Percentiles rank a stretch among this genome's conserved stretches.
Conservation (phyloP, 352 stramenopile genomes). For the Phytophthora sp. region DNA sequence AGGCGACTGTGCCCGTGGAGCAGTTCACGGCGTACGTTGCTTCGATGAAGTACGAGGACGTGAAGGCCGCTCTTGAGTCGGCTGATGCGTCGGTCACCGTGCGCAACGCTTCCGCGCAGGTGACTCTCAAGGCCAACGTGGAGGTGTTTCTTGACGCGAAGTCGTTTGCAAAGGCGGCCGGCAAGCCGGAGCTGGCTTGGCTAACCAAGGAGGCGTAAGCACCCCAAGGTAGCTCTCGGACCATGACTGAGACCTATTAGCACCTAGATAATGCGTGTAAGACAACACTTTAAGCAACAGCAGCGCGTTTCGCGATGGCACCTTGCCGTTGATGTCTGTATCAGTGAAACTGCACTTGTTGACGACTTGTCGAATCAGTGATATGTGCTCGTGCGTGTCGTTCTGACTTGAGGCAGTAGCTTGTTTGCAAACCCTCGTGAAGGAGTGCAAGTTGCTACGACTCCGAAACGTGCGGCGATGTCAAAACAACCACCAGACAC, state of each 20-base stretch:
- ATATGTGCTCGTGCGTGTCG: no score
- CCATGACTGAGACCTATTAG: no score
- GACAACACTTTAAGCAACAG: no score
- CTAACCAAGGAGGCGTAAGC: constrained; percentile 38
- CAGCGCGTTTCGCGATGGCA: no score
- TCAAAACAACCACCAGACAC: no score
- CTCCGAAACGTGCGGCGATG: no score
- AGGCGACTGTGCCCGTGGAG: constrained; percentile 40
- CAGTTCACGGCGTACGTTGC: constrained; percentile 70
- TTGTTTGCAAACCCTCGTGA: no score
- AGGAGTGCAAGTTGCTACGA: no score
- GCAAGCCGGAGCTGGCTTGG: constrained; percentile 54
- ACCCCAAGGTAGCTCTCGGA: not conserved
- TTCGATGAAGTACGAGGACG: constrained; percentile 84
- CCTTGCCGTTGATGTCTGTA: not conserved
- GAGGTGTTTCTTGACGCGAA: constrained; percentile 84
- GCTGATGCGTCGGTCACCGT: constrained; percentile 46
- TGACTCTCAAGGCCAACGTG: constrained; percentile 57
- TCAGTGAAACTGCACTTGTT: not conserved
- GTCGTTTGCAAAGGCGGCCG: constrained; percentile 53
- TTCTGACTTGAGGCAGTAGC: no score
- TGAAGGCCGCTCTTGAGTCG: constrained; percentile 59
- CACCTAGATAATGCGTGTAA: constrained; percentile 23
- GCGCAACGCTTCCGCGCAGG: constrained; percentile 45
- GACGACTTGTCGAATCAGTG: no score